Conservation (phyloP, 2,329 filamentous ascomycete genomes). For the Colletotrichum horii region DNA sequence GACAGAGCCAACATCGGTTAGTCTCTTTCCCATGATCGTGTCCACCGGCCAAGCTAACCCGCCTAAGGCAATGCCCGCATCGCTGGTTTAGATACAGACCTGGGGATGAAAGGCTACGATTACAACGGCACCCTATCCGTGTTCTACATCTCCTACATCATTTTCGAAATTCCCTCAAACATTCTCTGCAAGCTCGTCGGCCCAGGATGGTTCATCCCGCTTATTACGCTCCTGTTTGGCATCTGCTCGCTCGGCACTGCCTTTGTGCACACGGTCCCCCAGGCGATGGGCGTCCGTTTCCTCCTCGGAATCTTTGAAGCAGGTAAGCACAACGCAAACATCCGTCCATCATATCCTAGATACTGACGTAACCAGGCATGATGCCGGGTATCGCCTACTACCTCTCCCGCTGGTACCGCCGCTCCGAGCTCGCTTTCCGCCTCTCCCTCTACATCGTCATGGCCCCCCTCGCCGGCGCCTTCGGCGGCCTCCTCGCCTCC, state of each 20-base stretch:
- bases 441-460: slow-evolving; percentile 70
- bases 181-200: slow-evolving; percentile 68
- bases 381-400: slow-evolving; percentile 71
- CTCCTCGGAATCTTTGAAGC: slow-evolving; percentile 67
- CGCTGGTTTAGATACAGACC: slow-evolving; percentile 61
- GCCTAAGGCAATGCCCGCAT: slow-evolving; percentile 61
- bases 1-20: slow-evolving; percentile 70
- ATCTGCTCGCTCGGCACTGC: slow-evolving; percentile 64
- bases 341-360: neutral
- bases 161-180: slow-evolving; percentile 69
- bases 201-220: slow-evolving; percentile 69
- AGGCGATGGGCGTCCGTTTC: slow-evolving; percentile 61
- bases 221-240: slow-evolving; percentile 62
- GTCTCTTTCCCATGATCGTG: neutral
- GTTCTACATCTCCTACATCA: slow-evolving; percentile 70
- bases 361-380: neutral
- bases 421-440: slow-evolving; percentile 67
- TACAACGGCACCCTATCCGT: slow-evolving; percentile 66
- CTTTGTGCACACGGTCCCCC: slow-evolving; percentile 57
- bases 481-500: slow-evolving; percentile 68
- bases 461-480: slow-evolving; percentile 69
- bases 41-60: neutral
- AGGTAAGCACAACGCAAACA: slow-evolving; percentile 47
- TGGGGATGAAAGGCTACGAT: slow-evolving; percentile 59
- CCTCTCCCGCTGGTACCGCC: slow-evolving; percentile 66